These are phyloP conservation scores for Astrothelium subdiscretum DNA, from an alignment of 495 filamentous ascomycete genomes.

Conservation along the genomic window DNA sequence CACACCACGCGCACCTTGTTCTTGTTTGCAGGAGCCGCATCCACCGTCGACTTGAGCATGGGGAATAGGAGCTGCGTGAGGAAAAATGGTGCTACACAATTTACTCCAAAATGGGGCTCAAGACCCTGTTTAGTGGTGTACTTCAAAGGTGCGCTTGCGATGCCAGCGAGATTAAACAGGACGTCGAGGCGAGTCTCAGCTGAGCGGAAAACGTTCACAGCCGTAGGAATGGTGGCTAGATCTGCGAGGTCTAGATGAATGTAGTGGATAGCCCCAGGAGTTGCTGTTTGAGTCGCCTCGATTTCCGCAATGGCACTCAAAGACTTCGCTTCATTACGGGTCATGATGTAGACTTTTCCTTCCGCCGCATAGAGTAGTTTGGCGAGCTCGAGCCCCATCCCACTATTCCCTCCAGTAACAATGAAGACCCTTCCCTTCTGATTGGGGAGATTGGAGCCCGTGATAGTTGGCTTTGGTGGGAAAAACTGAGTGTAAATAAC, in stretches of 20 bases:
- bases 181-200: conserved; percentile 7
- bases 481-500: conserved; percentile 6
- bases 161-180: conserved; percentile 14
- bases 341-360: conserved; percentile 41
- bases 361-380: conserved; percentile 33
- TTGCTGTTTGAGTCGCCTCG: conserved; percentile 9
- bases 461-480: conserved; percentile 11
- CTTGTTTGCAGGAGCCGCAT: conserved; percentile 11
- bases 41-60: conserved; percentile 25
- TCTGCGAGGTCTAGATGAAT: conserved; percentile 29
- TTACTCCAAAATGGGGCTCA: conserved; percentile 36
- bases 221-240: conserved; percentile 1
- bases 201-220: not conserved
- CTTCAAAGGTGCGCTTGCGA: conserved; percentile 33
- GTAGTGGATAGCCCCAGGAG: conserved; percentile 28
- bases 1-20: conserved; percentile 30
- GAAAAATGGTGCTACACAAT: conserved; percentile 36
- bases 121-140: conserved; percentile 24
- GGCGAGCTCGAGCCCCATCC: conserved; percentile 30
- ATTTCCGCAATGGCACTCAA: conserved; percentile 28
- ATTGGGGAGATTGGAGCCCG: conserved; percentile 6
- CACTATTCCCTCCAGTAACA: conserved; percentile 28
- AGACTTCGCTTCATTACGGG: conserved; percentile 32
- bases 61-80: conserved; percentile 37
- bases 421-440: conserved; percentile 19